These are phyloP conservation scores for Borealophlyctis nickersoniae DNA, from an alignment of 192 early-diverging fungal species.

Conservation along the genomic window DNA sequence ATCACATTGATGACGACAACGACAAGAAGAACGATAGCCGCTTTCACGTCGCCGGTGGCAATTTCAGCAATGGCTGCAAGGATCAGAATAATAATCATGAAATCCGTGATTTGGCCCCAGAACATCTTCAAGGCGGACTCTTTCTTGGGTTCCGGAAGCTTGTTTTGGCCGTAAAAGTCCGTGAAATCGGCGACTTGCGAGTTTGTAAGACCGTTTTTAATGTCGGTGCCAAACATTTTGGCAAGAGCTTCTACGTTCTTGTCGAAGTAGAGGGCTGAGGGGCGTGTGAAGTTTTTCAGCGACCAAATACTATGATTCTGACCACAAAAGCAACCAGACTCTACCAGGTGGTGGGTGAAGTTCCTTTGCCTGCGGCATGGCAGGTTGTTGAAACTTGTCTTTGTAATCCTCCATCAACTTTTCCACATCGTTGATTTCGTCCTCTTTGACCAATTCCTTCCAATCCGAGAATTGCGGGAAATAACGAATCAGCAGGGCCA, in stretches of 20 bases:
- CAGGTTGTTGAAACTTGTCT: constrained; percentile 39
- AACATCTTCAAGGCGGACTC: constrained; percentile 71
- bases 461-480: constrained; percentile 85
- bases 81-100: constrained; percentile 90
- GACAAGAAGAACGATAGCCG: constrained; percentile 64
- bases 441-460: constrained; percentile 81
- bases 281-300: constrained; percentile 12
- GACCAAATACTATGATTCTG: not conserved
- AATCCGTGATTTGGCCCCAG: constrained; percentile 85
- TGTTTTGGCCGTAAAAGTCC: constrained; percentile 81
- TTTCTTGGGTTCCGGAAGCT: constrained; percentile 75
- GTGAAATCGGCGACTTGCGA: constrained; percentile 56
- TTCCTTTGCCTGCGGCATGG: constrained; percentile 49
- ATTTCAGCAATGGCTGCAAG: constrained; percentile 64
- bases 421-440: constrained; percentile 74
- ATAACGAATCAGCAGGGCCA: constrained; percentile 70
- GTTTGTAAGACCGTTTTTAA: constrained; percentile 62
- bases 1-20: constrained; percentile 84
- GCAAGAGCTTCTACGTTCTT: constrained; percentile 78
- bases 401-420: constrained; percentile 66
- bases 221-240: constrained; percentile 79
- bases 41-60: constrained; percentile 41
- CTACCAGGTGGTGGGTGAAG: constrained; percentile 58
- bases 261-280: constrained; percentile 92
- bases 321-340: not conserved